Percentiles rank a stretch among this genome's conserved stretches.
These are phyloP conservation scores for Kwoniella dejecticola DNA, from an alignment of 768 basidiomycete genomes.

Conservation along the genomic window DNA sequence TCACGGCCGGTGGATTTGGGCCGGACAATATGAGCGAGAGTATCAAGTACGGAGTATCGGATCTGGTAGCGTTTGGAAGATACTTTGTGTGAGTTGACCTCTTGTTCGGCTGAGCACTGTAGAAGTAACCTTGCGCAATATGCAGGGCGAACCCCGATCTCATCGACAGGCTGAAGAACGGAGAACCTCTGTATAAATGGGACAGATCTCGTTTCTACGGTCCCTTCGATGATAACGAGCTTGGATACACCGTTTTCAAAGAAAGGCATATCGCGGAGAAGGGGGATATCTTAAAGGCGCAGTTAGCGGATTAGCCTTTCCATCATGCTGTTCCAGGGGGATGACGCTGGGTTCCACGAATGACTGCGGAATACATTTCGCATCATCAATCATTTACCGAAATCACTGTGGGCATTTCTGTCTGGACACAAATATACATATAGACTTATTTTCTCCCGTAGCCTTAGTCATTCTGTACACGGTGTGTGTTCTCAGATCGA, in stretches of 20 bases:
- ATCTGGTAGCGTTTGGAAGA: slow-evolving; percentile 42
- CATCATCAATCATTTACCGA: too few species aligned
- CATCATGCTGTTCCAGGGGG: too few species aligned
- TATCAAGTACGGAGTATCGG: slow-evolving; percentile 26
- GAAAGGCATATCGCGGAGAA: slow-evolving; percentile 10
- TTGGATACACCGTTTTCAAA: slow-evolving; percentile 47
- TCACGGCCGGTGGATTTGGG: slow-evolving; percentile 42
- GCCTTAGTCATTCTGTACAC: too few species aligned
- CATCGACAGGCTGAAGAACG: slow-evolving; percentile 14
- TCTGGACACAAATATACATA: too few species aligned
- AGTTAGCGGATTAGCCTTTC: slow-evolving; percentile 11
- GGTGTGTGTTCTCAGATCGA: too few species aligned
- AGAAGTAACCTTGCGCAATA: neutral
- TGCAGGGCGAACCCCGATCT: slow-evolving; percentile 29
- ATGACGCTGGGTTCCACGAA: too few species aligned
- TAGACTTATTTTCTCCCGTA: too few species aligned
- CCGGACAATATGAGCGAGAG: slow-evolving; percentile 32
- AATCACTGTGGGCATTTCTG: too few species aligned
- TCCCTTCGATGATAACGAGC: slow-evolving; percentile 45
- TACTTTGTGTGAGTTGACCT: slow-evolving; percentile 16
- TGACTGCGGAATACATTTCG: too few species aligned
- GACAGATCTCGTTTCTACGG: slow-evolving; percentile 43
- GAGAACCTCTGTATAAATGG: slow-evolving; percentile 23
- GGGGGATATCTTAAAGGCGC: slow-evolving; percentile 16
- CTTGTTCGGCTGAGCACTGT: too few species aligned